Evolutionary conservation across 768 basidiomycete genomes (phyloP).

Genomic region (Trametes maxima): DNA sequence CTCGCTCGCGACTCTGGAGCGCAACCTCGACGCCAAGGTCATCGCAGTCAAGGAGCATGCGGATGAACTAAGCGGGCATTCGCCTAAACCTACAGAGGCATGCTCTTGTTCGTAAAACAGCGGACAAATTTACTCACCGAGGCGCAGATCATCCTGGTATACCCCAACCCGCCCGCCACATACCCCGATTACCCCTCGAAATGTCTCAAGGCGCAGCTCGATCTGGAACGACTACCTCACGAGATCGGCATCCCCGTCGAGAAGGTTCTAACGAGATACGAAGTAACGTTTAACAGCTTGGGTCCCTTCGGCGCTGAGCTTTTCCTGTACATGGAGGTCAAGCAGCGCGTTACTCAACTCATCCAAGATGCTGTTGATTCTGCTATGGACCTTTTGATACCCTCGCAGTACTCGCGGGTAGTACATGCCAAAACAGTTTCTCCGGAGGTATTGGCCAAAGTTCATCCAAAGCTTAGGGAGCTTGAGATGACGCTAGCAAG

Average conservation of each 20-base stretch:
- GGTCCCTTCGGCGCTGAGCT: slow-evolving; percentile 78
- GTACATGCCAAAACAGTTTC: not conserved
- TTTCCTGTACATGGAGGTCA: slow-evolving; percentile 65
- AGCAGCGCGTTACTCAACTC: slow-evolving; percentile 48
- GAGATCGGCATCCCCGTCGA: slow-evolving; percentile 54
- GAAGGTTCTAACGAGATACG: slow-evolving; percentile 64
- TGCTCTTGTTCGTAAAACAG: slow-evolving; percentile 15
- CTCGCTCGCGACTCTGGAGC: slow-evolving; percentile 65
- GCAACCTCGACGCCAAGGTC: slow-evolving; percentile 72
- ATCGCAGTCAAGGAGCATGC: slow-evolving; percentile 72
- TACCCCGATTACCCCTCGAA: slow-evolving; percentile 59
- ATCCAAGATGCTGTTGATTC: slow-evolving; percentile 32
- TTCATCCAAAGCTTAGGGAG: slow-evolving; percentile 48
- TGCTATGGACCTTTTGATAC: slow-evolving; percentile 29
- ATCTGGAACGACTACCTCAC: slow-evolving; percentile 37
- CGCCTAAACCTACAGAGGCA: slow-evolving; percentile 70
- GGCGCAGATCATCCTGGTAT: slow-evolving; percentile 59
- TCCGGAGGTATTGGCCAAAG: not conserved
- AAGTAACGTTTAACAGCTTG: slow-evolving; percentile 59
- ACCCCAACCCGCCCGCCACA: slow-evolving; percentile 49
- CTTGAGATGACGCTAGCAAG: slow-evolving; percentile 51
- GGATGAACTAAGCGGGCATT: slow-evolving; percentile 62
- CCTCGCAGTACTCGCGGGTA: slow-evolving; percentile 8
- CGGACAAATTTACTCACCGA: not conserved
- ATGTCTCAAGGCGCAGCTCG: slow-evolving; percentile 55